Base-by-base conservation (phyloP, 164 flowering plant species). In the Saururus chinensis region DNA sequence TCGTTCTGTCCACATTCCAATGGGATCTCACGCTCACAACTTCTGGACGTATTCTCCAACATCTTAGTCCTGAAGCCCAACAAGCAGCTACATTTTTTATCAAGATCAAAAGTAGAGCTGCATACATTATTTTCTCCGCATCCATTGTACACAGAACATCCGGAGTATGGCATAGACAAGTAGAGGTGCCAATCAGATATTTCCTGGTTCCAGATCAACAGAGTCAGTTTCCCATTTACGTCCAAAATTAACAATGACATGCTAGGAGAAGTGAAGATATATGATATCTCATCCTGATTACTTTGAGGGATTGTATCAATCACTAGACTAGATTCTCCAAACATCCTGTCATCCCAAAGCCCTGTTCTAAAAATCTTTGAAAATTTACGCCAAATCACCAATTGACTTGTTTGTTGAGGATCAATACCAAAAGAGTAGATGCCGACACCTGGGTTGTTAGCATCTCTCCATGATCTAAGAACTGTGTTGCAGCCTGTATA, bases 391-490 rank as follows among this genome's bases (percentile, higher is more conserved):
- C 24, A 30, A 1, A 14, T 56, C 16, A 40, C 53, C n/a, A 20
- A 60, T 26, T 23, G 55, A 0, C 19, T 48, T 8, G 16, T 0
- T 5, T 58, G 37, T 26, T 65, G 59, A 0, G 72, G 69, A 37
- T 56, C 59, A 4, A 72, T 7, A 19, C 61, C 20, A 1, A 56
- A 37, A 0, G 77, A 58, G 53, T 23, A 81, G 0, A 63, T 45
- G 0, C 80, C 79, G 0, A 14, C 26, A 9, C 73, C 62, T 11
- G 86, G 83, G 57, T 79, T 79, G 9, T 77, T 68, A 4, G 10
- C 5, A 49, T 59, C 64, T 59, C 60, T 77, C 86, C 83, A 82
- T 0, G 80, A 75, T 3, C 66, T 53, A 0, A 81, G 22, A 3
- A 12, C 51, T 19, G 71, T 22, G 19, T 77, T 60, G 0, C 52